These are phyloP conservation scores for Diaporthe caulivora DNA, from an alignment of 2,329 filamentous ascomycete species.

Conservation along the genomic window DNA sequence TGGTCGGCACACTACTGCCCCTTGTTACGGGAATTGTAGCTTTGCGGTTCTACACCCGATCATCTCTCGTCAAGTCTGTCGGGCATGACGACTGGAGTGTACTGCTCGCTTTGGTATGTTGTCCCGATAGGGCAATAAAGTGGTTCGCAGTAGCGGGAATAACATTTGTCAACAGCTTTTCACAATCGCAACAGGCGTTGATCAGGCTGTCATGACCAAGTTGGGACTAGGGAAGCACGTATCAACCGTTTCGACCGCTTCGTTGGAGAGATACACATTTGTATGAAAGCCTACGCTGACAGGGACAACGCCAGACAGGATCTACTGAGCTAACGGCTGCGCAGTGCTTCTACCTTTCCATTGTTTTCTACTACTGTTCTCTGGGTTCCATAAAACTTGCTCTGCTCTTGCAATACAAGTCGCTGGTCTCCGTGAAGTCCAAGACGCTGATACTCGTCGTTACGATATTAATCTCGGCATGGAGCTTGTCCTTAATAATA, in stretches of 20 bases:
- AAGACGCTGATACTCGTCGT: background rate
- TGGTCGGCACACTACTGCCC: constrained; percentile 44
- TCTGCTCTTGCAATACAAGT: constrained; percentile 33
- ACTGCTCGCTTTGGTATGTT: constrained; percentile 54
- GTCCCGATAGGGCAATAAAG: too few species aligned
- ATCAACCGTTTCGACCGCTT: constrained; percentile 35
- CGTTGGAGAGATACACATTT: constrained; percentile 19
- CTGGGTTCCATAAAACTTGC: constrained; percentile 32
- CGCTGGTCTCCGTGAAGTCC: constrained; percentile 29
- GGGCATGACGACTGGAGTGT: constrained; percentile 48
- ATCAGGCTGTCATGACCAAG: constrained; percentile 39
- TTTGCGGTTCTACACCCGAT: constrained; percentile 49
- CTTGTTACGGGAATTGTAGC: constrained; percentile 45
- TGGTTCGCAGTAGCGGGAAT: background rate
- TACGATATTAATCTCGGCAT: constrained; percentile 9
- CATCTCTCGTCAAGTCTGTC: constrained; percentile 45
- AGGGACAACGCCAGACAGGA: too few species aligned
- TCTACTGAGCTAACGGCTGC: background rate
- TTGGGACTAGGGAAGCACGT: constrained; percentile 40
- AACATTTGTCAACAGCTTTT: constrained; percentile 1
- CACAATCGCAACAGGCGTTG: constrained; percentile 32
- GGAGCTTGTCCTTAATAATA: constrained; percentile 22
- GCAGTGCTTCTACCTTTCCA: constrained; percentile 30
- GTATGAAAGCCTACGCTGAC: background rate
- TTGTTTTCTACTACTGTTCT: constrained; percentile 34